phyloP scores from a whole-genome alignment of 2,329 filamentous ascomycete genomes.

The Cercospora zeina region DNA sequence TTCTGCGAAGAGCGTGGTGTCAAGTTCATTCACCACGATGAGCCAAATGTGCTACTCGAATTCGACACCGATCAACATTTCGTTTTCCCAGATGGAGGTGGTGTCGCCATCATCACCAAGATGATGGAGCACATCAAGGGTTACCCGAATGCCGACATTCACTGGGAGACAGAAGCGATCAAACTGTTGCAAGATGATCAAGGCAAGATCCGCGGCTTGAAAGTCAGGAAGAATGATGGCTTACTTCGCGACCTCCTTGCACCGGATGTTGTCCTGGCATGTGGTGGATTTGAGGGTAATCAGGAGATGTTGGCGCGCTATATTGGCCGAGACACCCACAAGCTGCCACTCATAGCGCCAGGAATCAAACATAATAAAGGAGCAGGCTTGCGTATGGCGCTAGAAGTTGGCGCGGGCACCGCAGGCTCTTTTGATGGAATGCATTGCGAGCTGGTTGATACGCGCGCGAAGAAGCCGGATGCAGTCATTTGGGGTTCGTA shows the following conservation, averaged over 20 bases:
- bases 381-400: slow-evolving; percentile 45
- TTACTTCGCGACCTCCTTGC: slow-evolving; percentile 40
- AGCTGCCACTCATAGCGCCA: slow-evolving; percentile 46
- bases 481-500: slow-evolving; percentile 42
- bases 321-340: slow-evolving; percentile 43
- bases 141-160: slow-evolving; percentile 41
- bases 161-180: slow-evolving; percentile 45
- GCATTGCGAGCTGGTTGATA: slow-evolving; percentile 49
- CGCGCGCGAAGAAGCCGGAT: slow-evolving; percentile 45
- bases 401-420: slow-evolving; percentile 46
- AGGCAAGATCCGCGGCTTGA: slow-evolving; percentile 43
- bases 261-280: slow-evolving; percentile 44
- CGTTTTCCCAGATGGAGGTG: slow-evolving; percentile 46
- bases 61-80: slow-evolving; percentile 47
- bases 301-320: slow-evolving; percentile 47
- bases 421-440: slow-evolving; percentile 47
- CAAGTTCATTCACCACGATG: slow-evolving; percentile 44
- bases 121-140: slow-evolving; percentile 43
- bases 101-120: slow-evolving; percentile 43
- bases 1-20: slow-evolving; percentile 44
- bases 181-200: slow-evolving; percentile 41
- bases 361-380: slow-evolving; percentile 47
- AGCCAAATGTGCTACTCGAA: slow-evolving; percentile 46
- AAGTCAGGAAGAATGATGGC: slow-evolving; percentile 45
- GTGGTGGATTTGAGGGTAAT: slow-evolving; percentile 47